A percentile compares a stretch with the other conserved stretches of the same genome.
Evolutionary conservation across 2,329 filamentous ascomycete species (phyloP).

Genomic region (Calonectria pseudoturangicola): DNA sequence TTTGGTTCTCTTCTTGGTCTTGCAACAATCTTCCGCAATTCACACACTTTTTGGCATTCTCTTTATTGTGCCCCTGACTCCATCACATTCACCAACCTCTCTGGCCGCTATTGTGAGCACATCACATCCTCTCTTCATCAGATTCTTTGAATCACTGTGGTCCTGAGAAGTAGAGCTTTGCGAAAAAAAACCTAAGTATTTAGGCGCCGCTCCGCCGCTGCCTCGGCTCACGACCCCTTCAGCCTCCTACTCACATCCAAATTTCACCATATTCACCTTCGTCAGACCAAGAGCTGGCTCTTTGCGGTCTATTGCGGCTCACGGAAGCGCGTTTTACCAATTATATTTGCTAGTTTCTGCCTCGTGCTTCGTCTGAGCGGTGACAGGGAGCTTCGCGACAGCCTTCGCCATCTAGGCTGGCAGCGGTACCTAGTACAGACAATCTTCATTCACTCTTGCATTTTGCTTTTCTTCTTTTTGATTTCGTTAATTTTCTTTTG

Average conservation of each 20-base stretch:
- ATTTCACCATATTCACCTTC: neutral
- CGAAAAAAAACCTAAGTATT: slow-evolving; percentile 9
- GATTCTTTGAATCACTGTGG: slow-evolving; percentile 19
- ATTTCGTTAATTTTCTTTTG: neutral
- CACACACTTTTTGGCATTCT: neutral
- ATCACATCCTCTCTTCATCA: neutral
- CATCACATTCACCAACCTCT: slow-evolving; percentile 23
- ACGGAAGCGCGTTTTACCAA: neutral
- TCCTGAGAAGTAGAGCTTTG: neutral
- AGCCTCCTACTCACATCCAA: neutral
- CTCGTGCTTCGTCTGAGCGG: neutral
- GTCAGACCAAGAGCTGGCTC: neutral
- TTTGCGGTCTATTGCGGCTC: neutral
- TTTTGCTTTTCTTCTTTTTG: slow-evolving; percentile 3
- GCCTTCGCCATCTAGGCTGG: neutral
- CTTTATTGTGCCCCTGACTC: neutral
- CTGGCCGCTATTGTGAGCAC: neutral
- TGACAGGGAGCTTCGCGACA: neutral
- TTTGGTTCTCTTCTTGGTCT: neutral
- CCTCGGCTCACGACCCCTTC: slow-evolving; percentile 2
- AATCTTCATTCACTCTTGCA: neutral
- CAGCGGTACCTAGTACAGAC: neutral
- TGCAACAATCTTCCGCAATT: slow-evolving; percentile 2
- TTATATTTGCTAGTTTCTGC: neutral
- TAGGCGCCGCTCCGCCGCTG: slow-evolving; percentile 1